Conservation (phyloP, 1,284 basidiomycete species). For the Cutaneotrichosporon cyanovorans region DNA sequence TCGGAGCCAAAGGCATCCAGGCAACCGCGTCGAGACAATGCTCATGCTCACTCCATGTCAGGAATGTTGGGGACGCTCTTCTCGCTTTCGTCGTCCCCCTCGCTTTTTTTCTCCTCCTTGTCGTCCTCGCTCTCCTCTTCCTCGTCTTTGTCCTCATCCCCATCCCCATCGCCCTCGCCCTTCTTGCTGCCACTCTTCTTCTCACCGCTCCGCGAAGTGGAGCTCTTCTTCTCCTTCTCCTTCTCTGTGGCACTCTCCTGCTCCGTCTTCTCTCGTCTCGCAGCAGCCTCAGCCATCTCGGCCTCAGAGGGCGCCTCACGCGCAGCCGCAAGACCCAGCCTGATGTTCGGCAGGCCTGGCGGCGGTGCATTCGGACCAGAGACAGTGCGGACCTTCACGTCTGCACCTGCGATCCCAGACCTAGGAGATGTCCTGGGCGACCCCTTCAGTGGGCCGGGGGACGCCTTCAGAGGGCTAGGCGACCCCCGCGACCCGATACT, state of each 20-base stretch:
- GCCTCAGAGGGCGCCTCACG: conserved; percentile 1
- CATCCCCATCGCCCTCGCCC: background rate
- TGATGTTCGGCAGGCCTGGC: background rate
- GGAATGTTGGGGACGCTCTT: too few species aligned
- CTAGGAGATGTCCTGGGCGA: too few species aligned
- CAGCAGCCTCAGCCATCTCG: background rate
- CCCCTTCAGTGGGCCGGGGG: too few species aligned
- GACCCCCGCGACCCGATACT: too few species aligned
- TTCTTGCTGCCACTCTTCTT: background rate
- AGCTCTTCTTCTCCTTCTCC: background rate
- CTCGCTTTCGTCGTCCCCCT: too few species aligned
- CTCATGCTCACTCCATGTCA: too few species aligned
- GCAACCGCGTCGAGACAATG: too few species aligned
- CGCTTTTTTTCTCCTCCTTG: background rate
- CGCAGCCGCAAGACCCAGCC: conserved; percentile 6
- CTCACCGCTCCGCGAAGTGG: background rate
- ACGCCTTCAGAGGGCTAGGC: too few species aligned
- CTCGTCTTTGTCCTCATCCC: background rate
- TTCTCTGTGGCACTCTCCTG: background rate
- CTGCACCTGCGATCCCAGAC: too few species aligned
- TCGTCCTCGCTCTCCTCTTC: background rate
- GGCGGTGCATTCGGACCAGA: background rate
- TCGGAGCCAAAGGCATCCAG: too few species aligned
- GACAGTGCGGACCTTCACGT: background rate
- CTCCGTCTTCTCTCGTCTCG: background rate